Conservation (phyloP, 768 basidiomycete species). For the Kwoniella mangroviensis region DNA sequence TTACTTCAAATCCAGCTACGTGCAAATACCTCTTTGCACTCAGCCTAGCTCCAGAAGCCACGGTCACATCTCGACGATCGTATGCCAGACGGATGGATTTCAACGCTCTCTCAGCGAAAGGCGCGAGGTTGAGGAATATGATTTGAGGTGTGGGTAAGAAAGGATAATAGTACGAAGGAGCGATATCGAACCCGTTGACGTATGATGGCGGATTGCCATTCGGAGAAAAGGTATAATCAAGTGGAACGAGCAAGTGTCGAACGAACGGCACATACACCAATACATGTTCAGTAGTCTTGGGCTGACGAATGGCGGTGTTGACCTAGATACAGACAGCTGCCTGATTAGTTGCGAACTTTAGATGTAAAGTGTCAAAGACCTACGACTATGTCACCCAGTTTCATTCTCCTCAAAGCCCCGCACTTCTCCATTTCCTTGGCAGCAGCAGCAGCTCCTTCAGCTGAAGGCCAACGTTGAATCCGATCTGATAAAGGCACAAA, state of each 20-base stretch:
- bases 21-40: slow-evolving; percentile 58
- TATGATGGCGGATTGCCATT: slow-evolving; percentile 53
- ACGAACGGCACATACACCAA: slow-evolving; percentile 52
- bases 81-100: slow-evolving; percentile 51
- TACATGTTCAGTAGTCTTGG: slow-evolving; percentile 47
- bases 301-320: slow-evolving; percentile 51
- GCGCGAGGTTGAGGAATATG: slow-evolving; percentile 53
- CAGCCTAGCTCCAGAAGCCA: slow-evolving; percentile 50
- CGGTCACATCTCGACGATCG: slow-evolving; percentile 55
- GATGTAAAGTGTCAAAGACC: slow-evolving; percentile 6
- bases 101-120: slow-evolving; percentile 43
- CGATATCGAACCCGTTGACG: slow-evolving; percentile 53
- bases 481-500: slow-evolving; percentile 53
- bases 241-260: slow-evolving; percentile 51
- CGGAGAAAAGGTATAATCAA: slow-evolving; percentile 45
- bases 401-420: slow-evolving; percentile 48
- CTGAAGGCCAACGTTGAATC: slow-evolving; percentile 52
- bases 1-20: slow-evolving; percentile 55
- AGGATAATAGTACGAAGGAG: slow-evolving; percentile 56
- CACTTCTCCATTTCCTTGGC: slow-evolving; percentile 54
- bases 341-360: too few relatives aligned
- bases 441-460: slow-evolving; percentile 47
- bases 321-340: slow-evolving; percentile 28
- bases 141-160: slow-evolving; percentile 54
- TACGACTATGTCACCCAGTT: slow-evolving; percentile 52